Base-by-base conservation (phyloP, 106 monocot species). In the Allium fistulosum region DNA sequence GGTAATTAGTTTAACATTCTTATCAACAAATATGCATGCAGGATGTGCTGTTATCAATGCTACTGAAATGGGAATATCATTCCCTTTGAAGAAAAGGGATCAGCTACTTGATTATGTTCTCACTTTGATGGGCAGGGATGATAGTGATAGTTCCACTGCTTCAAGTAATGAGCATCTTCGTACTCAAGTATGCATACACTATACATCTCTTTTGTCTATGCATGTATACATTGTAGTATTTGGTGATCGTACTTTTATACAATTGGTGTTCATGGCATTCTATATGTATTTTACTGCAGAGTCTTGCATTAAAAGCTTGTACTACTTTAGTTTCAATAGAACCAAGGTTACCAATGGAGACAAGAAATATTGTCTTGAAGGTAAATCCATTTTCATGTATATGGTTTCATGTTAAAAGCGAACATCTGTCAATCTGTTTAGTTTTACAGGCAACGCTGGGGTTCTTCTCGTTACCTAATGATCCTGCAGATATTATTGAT, bases 91-190 rank as follows among this genome's bases (percentile, higher is more conserved):
- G 76, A 70, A 86, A 77, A 88, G 97, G 73, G 97, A 97, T 69
- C 81, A 81, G 66, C 75, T 97, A 72, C 84, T 97, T 72, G 89
- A 92, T 74, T 97, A 88, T 78, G 92, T 92, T 26, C 71, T 97
- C 14, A 97, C 92, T 51, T 80, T 97, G 77, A 97, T 97, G 97
- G 97, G 97, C 61, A 80, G 84, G 76, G 92, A 97, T 71, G 92
- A 86, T 65, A 69, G 66, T 48, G 78, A 96, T 70, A 75, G 62
- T 74, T 74, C 76, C 47, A 17, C 62, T 75, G 97, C 87, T 80
- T 82, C 84, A 53, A 89, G 73, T 63, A 67, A 76, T 74, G 89
- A 97, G 71, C 80, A 81, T 82, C 84, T 97, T 57, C 80, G 76
- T 67, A 92, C 97, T 65, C 97, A 97, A 73, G 97, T 87, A 86